These are phyloP conservation scores for Penicillium roqueforti DNA, from an alignment of 495 filamentous ascomycete species.

Conservation along the genomic window DNA sequence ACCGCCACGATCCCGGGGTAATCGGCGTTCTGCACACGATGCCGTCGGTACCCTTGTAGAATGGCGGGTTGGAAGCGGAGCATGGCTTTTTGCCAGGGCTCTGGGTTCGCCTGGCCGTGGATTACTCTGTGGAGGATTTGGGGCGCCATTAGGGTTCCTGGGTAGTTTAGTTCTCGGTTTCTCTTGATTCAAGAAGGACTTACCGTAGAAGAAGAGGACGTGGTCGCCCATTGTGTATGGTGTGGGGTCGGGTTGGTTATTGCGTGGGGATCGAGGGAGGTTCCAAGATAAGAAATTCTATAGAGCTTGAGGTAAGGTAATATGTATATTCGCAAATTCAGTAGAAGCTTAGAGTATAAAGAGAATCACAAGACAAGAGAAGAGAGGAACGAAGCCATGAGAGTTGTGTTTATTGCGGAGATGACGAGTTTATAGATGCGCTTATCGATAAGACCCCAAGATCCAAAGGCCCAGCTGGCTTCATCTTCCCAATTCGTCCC, in stretches of 20 bases:
- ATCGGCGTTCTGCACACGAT: conserved; percentile 61
- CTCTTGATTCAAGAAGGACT: conserved; percentile 11
- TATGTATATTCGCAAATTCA: background rate
- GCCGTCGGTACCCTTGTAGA: conserved; percentile 66
- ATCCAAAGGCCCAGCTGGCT: conserved; percentile 36
- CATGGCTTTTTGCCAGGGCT: conserved; percentile 47
- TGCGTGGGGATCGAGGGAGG: background rate
- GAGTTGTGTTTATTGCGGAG: background rate
- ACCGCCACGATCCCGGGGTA: conserved; percentile 77
- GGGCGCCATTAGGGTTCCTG: conserved; percentile 66
- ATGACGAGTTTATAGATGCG: conserved; percentile 3
- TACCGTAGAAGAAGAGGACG: conserved; percentile 58
- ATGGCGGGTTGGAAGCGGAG: conserved; percentile 70
- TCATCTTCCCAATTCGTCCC: conserved; percentile 20
- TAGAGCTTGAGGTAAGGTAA: background rate
- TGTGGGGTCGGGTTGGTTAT: background rate
- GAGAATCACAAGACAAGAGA: background rate
- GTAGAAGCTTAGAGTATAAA: background rate
- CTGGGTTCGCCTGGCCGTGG: conserved; percentile 54
- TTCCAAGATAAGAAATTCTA: background rate
- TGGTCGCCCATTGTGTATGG: conserved; percentile 37
- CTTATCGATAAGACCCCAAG: conserved; percentile 21
- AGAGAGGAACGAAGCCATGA: background rate
- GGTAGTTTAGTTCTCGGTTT: background rate
- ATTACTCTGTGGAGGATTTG: conserved; percentile 79